Conservation (phyloP, 2,329 filamentous ascomycete genomes). For the Aspergillus caelatus region DNA sequence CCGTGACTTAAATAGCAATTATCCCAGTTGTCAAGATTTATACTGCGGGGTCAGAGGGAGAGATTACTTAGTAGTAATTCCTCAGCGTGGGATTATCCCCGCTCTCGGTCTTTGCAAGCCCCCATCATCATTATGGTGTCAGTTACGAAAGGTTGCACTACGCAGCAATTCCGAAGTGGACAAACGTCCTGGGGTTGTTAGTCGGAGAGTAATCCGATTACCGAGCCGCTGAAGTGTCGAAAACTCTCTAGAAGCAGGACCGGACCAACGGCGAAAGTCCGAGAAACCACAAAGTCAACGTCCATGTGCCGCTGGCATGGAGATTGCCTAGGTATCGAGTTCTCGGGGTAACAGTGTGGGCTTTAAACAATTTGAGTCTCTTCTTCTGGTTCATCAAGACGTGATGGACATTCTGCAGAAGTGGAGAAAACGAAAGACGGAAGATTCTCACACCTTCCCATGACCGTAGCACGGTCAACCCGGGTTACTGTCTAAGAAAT, state of each 20-base stretch:
- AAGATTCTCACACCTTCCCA: background rate
- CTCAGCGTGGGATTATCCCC: background rate
- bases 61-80: background rate
- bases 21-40: background rate
- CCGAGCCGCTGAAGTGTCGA: constrained; percentile 18
- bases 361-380: background rate
- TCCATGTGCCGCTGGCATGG: background rate
- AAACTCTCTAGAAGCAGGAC: background rate
- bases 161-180: constrained; percentile 33
- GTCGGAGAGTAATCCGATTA: constrained; percentile 34
- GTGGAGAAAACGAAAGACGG: background rate
- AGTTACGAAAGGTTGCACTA: background rate
- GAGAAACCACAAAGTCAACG: constrained; percentile 17
- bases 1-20: background rate
- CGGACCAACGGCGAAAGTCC: constrained; percentile 34
- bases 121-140: background rate
- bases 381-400: background rate
- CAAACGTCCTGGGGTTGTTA: background rate
- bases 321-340: background rate
- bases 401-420: background rate
- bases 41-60: constrained; percentile 17
- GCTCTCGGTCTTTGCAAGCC: constrained; percentile 1
- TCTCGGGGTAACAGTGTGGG: background rate
- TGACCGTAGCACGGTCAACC: background rate
- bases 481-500: background rate